Conservation (phyloP, 441 rosid genomes). For the Theobroma grandiflorum region DNA sequence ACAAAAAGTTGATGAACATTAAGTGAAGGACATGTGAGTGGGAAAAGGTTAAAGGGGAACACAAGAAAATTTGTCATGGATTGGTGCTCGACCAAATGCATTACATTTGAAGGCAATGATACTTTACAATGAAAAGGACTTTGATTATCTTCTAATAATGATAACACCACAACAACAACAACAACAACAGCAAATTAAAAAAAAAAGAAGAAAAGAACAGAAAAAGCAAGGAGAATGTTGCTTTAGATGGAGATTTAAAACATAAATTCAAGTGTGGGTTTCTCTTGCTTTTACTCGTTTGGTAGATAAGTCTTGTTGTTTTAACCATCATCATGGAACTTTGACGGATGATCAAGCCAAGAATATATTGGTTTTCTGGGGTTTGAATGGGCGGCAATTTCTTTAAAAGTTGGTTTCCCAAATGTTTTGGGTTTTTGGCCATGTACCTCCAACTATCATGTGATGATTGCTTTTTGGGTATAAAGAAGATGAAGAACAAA, state of each 20-base stretch:
- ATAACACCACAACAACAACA: not conserved
- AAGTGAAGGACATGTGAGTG: slow-evolving; percentile 20
- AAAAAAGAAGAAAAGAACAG: not conserved
- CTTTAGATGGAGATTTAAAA: not conserved
- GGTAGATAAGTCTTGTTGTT: slow-evolving; percentile 19
- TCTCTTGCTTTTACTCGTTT: slow-evolving; percentile 27
- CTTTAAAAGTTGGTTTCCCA: not conserved
- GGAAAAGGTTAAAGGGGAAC: not conserved
- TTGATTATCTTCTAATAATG: slow-evolving; percentile 29
- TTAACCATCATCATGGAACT: slow-evolving; percentile 23
- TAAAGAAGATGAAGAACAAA: not conserved
- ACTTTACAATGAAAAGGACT: slow-evolving; percentile 28
- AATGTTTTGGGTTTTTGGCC: not conserved
- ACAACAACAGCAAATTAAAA: slow-evolving; percentile 2
- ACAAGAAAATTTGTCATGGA: slow-evolving; percentile 14
- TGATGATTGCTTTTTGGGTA: not conserved
- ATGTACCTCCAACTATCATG: not conserved
- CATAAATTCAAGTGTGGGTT: not conserved
- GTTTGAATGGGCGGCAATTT: slow-evolving; percentile 29
- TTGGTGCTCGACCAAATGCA: slow-evolving; percentile 21
- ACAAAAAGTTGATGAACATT: slow-evolving; percentile 10
- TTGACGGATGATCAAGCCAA: slow-evolving; percentile 12
- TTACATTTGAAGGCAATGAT: slow-evolving; percentile 32
- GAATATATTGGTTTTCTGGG: not conserved
- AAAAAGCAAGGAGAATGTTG: not conserved